These are phyloP conservation scores for Rhododendron williamsianum DNA, from an alignment of 148 eudicot genomes.

Conservation along the genomic window DNA sequence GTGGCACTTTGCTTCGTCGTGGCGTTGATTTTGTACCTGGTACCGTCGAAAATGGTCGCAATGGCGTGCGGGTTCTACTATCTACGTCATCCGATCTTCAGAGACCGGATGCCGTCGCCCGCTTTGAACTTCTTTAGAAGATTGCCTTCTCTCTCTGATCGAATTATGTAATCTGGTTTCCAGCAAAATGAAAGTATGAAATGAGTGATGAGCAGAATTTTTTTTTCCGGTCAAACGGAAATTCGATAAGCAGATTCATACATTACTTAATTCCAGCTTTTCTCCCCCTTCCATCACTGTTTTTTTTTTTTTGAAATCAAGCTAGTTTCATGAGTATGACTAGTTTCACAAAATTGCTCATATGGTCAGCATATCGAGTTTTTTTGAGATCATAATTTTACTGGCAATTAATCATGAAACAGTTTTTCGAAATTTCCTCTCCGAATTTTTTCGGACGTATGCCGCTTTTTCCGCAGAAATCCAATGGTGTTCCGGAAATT, in stretches of 20 bases:
- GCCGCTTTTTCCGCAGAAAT: too few relatives aligned
- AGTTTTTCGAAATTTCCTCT: too few relatives aligned
- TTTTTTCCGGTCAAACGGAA: too few relatives aligned
- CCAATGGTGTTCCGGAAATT: too few relatives aligned
- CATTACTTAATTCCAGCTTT: background rate
- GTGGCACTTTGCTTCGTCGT: slow-evolving; percentile 69
- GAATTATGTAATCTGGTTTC: slow-evolving; percentile 33
- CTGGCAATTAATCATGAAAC: too few relatives aligned
- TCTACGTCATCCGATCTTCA: slow-evolving; percentile 72
- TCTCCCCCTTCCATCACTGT: background rate
- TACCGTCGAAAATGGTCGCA: slow-evolving; percentile 89
- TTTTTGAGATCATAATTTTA: too few relatives aligned
- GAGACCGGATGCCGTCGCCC: slow-evolving; percentile 84
- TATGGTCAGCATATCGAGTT: too few relatives aligned
- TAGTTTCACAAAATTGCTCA: too few relatives aligned
- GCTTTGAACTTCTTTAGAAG: slow-evolving; percentile 75
- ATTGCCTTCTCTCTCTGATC: slow-evolving; percentile 78
- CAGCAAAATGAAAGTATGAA: background rate
- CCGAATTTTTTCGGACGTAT: too few relatives aligned
- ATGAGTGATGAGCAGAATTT: background rate
- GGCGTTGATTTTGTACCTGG: slow-evolving; percentile 62
- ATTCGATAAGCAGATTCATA: background rate
- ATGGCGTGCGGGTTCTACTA: slow-evolving; percentile 87
- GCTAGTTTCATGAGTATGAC: too few relatives aligned
- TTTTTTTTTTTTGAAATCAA: too few relatives aligned